phyloP scores from a whole-genome alignment of 805 yeast species.

The Saccharomycopsis synnaedendra region DNA sequence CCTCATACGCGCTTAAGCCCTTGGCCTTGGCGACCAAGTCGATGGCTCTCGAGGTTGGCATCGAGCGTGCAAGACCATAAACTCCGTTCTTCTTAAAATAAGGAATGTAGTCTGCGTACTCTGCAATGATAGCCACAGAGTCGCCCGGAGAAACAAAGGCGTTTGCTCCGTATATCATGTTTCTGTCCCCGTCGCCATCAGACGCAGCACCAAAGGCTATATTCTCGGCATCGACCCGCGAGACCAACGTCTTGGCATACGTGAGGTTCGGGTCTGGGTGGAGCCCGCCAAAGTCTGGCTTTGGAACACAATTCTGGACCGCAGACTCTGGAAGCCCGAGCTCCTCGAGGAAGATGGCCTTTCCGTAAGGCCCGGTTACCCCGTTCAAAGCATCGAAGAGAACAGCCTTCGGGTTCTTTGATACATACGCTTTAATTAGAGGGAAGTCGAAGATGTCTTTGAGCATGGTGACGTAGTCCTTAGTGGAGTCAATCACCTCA shows the following conservation, averaged over 20 bases:
- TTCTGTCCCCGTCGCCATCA: slow-evolving; percentile 99
- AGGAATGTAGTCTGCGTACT: slow-evolving; percentile 86
- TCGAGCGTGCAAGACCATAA: slow-evolving; percentile 88
- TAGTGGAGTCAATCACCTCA: slow-evolving; percentile 75
- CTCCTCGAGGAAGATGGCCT: slow-evolving; percentile 72
- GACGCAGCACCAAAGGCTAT: slow-evolving; percentile 96
- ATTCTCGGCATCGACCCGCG: slow-evolving; percentile 66
- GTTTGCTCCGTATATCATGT: slow-evolving; percentile 94
- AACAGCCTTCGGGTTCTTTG: slow-evolving; percentile 39
- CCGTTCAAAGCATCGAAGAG: slow-evolving; percentile 90
- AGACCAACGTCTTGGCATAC: slow-evolving; percentile 81
- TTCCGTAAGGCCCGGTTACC: slow-evolving; percentile 94
- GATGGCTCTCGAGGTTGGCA: slow-evolving; percentile 95
- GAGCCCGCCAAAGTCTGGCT: slow-evolving; percentile 91
- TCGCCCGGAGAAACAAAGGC: slow-evolving; percentile 98
- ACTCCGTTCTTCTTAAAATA: slow-evolving; percentile 80
- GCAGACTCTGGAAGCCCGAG: slow-evolving; percentile 61
- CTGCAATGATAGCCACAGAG: slow-evolving; percentile 94
- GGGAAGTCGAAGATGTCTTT: slow-evolving; percentile 82
- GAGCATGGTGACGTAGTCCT: slow-evolving; percentile 67
- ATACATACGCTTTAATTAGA: slow-evolving; percentile 62
- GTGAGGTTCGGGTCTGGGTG: slow-evolving; percentile 98
- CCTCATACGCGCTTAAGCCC: slow-evolving; percentile 75
- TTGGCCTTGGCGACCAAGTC: slow-evolving; percentile 80
- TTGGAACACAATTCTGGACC: slow-evolving; percentile 70